Percentiles rank a stretch among this genome's conserved stretches.
Evolutionary conservation across 2,329 filamentous ascomycete genomes (phyloP).

Genomic region (Colletotrichum sp.): DNA sequence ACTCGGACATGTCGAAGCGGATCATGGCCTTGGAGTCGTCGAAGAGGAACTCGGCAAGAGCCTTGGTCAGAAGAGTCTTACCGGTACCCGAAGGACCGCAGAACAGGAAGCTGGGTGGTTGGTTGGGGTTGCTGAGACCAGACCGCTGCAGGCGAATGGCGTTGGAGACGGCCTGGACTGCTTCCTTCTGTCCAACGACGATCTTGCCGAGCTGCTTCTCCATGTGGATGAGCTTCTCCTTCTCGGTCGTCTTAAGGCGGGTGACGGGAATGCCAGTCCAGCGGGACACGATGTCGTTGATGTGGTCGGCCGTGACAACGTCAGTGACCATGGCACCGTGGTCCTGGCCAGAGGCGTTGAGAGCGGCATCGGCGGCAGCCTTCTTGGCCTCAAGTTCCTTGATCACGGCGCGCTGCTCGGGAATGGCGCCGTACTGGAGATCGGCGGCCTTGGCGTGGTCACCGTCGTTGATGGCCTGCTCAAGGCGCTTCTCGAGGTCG

Average conservation of each 20-base stretch:
- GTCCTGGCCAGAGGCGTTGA: conserved; percentile 61
- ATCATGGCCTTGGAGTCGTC: conserved; percentile 98
- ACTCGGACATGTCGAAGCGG: conserved; percentile 99
- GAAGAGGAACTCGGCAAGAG: conserved; percentile 96
- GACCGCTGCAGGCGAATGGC: conserved; percentile 95
- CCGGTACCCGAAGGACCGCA: conserved; percentile 98
- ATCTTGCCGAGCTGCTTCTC: conserved; percentile 83
- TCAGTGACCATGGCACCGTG: conserved; percentile 82
- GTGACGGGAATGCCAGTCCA: conserved; percentile 99
- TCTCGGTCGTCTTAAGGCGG: conserved; percentile 90
- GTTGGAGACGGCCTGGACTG: conserved; percentile 90
- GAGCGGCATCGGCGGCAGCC: conserved; percentile 74
- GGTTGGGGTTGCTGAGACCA: conserved; percentile 92
- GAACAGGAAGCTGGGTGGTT: conserved; percentile 97
- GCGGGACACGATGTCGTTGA: conserved; percentile 96
- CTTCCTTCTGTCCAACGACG: conserved; percentile 93
- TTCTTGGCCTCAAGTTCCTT: conserved; percentile 82
- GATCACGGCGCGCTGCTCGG: conserved; percentile 85
- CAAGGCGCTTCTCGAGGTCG: conserved; percentile 85
- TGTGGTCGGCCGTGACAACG: conserved; percentile 94
- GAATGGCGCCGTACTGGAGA: conserved; percentile 96
- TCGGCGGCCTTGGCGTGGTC: conserved; percentile 90
- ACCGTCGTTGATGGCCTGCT: conserved; percentile 87
- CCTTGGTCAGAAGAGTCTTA: conserved; percentile 97
- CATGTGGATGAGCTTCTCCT: conserved; percentile 98